Conservation (phyloP, 805 yeast species). For the Metschnikowia drakensbergensis region DNA sequence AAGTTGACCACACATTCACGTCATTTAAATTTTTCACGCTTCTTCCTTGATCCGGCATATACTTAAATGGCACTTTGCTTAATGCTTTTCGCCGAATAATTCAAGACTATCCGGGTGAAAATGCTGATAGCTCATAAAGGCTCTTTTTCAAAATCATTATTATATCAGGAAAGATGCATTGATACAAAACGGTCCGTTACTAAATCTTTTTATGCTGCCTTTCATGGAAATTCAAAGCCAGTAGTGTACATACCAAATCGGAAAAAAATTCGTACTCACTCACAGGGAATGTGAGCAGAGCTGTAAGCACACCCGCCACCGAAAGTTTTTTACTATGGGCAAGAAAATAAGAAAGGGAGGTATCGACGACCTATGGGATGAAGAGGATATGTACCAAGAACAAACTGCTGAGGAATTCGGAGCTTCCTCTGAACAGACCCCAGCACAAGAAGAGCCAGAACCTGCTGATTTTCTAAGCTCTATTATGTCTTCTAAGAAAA, state of each 20-base stretch:
- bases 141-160: too few relatives aligned
- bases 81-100: not conserved
- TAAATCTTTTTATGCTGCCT: not conserved
- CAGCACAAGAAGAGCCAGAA: slow-evolving; percentile 8
- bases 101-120: not conserved
- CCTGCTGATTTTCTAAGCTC: slow-evolving; percentile 71
- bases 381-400: slow-evolving; percentile 50
- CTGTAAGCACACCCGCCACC: not conserved
- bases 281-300: not conserved
- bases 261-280: slow-evolving; percentile 7
- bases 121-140: not conserved
- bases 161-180: too few relatives aligned
- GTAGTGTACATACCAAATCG: slow-evolving; percentile 9
- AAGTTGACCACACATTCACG: not conserved
- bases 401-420: slow-evolving; percentile 37
- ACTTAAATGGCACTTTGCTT: not conserved
- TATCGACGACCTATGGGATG: slow-evolving; percentile 72
- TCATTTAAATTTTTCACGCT: slow-evolving; percentile 7
- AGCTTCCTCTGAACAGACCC: slow-evolving; percentile 15
- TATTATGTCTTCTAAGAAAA: slow-evolving; percentile 72
- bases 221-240: not conserved
- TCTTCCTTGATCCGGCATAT: slow-evolving; percentile 2
- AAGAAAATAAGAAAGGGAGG: slow-evolving; percentile 54
- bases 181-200: too few relatives aligned
- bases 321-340: slow-evolving; percentile 30